Evolutionary conservation across 208 protist genomes (phyloP), one percentile per base, ranked within the genome.

Genomic region (Dictyostelium gargantuum): DNA sequence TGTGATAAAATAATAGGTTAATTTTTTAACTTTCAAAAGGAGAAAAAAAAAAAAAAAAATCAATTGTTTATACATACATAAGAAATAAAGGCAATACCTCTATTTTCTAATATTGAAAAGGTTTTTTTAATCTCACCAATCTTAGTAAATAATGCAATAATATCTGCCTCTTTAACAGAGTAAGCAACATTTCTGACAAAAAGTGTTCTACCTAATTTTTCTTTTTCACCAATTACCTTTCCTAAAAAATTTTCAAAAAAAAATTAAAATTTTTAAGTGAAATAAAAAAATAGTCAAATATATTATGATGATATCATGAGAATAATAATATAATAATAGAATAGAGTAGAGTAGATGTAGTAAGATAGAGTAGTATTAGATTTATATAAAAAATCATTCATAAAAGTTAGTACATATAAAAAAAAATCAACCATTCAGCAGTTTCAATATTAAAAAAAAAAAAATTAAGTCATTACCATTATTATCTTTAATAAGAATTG

Each of bases 11-110:
- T 66, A 0, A 42, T 19, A 23, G 15, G 15, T 40, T 46, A 74
- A 21, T 73, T 44, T 26, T 44, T 73, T n/a, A n/a, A n/a, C n/a
- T n/a, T n/a, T n/a, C 11, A 44, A 35, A 21, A 10, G 1, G 1
- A 42, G 21, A 15, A 72, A 72, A 42, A 44, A 72, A 72, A 42
- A 44, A 72, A 10, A 21, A 8, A 42, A 23, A 35, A 72, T n/a
- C n/a, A n/a, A n/a, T n/a, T n/a, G n/a, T 29, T 29, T 3, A 40
- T n/a, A 68, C 68, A 38, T 89, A 89, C 82, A 68, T 68, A 89
- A 29, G 82, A 79, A 68, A 89, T 89, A 66, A 89, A 89, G 52
- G 82, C 48, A 79, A 89, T 89, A 52, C 82, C 82, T 68, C 82
- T 61, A 52, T 13, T 66, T 15, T 89, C 82, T 50, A 89, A 68